phyloP scores from a whole-genome alignment of 2,329 filamentous ascomycete species.

The Penicillium oxalicum region DNA sequence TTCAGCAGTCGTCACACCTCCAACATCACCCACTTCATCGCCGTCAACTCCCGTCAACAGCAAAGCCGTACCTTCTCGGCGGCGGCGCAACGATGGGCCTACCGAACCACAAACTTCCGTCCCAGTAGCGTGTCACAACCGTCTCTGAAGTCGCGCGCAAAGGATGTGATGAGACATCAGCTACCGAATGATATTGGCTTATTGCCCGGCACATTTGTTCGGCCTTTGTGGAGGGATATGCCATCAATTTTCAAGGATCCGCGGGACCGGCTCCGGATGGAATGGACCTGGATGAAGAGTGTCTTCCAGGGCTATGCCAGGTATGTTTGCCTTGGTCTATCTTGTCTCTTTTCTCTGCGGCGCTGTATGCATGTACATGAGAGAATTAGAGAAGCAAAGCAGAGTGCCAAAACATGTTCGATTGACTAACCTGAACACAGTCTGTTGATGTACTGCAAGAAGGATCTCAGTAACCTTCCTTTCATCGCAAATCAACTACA shows the following conservation, averaged over 20 bases:
- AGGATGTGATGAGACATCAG: slow-evolving; percentile 26
- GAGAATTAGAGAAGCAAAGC: no score
- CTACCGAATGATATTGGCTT: slow-evolving; percentile 43
- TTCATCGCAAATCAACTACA: slow-evolving; percentile 2
- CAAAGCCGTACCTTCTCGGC: slow-evolving; percentile 35
- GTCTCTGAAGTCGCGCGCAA: slow-evolving; percentile 34
- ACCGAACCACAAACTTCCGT: slow-evolving; percentile 15
- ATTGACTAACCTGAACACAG: slow-evolving; percentile 1
- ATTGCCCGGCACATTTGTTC: slow-evolving; percentile 40
- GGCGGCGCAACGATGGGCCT: slow-evolving; percentile 21
- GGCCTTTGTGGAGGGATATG: slow-evolving; percentile 35
- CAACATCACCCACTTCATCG: slow-evolving; percentile 11
- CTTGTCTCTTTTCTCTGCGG: neutral
- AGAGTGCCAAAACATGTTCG: neutral
- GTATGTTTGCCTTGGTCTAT: slow-evolving; percentile 20
- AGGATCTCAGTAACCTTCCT: slow-evolving; percentile 3
- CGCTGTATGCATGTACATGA: neutral
- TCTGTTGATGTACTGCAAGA: slow-evolving; percentile 6
- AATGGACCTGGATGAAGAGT: slow-evolving; percentile 37
- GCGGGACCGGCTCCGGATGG: slow-evolving; percentile 31
- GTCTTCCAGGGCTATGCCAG: slow-evolving; percentile 30
- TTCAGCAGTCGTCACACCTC: slow-evolving; percentile 13
- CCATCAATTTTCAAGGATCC: slow-evolving; percentile 37
- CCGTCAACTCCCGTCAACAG: slow-evolving; percentile 20
- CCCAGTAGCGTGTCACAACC: slow-evolving; percentile 22